A percentile compares a stretch with the other conserved stretches of the same genome.
phyloP scores from a whole-genome alignment of 169 alveolate species.

The Amoebophrya sp. region DNA sequence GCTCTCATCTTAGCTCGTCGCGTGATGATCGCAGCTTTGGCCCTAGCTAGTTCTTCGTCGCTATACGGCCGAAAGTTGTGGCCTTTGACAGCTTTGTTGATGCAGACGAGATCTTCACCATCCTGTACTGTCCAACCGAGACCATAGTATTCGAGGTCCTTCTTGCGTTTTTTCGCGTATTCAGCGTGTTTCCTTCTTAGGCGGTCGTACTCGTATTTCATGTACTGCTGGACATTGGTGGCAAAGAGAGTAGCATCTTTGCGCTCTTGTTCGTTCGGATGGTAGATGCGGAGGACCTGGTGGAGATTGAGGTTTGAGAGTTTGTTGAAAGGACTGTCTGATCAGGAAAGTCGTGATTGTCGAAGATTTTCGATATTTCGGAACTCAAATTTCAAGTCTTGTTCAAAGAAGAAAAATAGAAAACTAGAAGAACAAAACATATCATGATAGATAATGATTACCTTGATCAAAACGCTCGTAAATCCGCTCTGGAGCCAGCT shows the following conservation, averaged over 20 bases:
- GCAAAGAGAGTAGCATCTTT: neutral
- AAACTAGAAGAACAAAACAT: too few species aligned
- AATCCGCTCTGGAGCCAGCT: neutral
- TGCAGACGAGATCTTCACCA: neutral
- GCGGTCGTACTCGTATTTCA: conserved; percentile 24
- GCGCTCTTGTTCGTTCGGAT: neutral
- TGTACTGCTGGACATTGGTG: neutral
- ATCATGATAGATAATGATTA: too few species aligned
- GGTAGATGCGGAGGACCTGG: neutral
- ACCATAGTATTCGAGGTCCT: neutral
- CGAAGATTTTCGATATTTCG: too few species aligned
- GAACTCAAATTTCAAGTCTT: too few species aligned
- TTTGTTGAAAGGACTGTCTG: too few species aligned
- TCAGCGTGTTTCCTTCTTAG: neutral
- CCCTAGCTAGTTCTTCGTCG: neutral
- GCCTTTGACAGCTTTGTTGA: neutral
- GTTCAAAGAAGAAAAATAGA: too few species aligned
- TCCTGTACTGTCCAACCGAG: neutral
- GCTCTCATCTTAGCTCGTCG: neutral
- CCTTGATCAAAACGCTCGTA: neutral
- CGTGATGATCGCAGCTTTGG: neutral
- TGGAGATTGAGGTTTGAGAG: too few species aligned
- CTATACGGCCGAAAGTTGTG: neutral
- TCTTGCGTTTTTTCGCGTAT: neutral
- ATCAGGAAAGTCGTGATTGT: too few species aligned